Percentiles rank a stretch among this genome's conserved stretches.
Conservation (phyloP, 306 rosid genomes). For the Cucurbita pepo region DNA sequence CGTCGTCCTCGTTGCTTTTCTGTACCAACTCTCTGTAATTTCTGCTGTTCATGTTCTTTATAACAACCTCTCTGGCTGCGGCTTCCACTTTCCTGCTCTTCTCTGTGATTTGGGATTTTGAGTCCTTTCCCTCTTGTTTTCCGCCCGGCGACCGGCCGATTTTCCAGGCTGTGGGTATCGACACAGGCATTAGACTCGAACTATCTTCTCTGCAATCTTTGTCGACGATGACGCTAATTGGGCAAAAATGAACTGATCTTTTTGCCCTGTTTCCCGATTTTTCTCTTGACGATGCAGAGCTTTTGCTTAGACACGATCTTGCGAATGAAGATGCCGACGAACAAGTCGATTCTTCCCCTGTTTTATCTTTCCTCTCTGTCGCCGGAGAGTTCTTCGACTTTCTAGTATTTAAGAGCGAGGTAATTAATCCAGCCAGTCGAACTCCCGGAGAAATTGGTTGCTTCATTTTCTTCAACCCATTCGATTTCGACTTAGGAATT, state of each 20-base stretch:
- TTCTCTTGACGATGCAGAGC: constrained; percentile 40
- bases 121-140: constrained; percentile 8
- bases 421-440: constrained; percentile 43
- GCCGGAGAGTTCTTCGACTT: constrained; percentile 11
- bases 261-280: constrained; percentile 33
- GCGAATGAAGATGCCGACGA: constrained; percentile 73
- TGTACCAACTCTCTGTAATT: constrained; percentile 8
- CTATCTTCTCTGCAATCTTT: constrained; percentile 36
- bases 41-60: constrained; percentile 28
- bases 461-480: constrained; percentile 71
- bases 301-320: constrained; percentile 73
- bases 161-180: constrained; percentile 49
- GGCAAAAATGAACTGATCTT: constrained; percentile 60
- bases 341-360: constrained; percentile 28
- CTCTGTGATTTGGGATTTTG: constrained; percentile 2
- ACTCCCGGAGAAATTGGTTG: constrained; percentile 87
- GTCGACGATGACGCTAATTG: constrained; percentile 55
- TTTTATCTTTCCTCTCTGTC: constrained; percentile 17
- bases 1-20: background rate
- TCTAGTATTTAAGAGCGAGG: constrained; percentile 36
- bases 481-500: constrained; percentile 45
- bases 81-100: constrained; percentile 27
- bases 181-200: constrained; percentile 15
- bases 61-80: constrained; percentile 39
- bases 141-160: constrained; percentile 23